phyloP scores from a whole-genome alignment of 768 basidiomycete genomes.

The Lactarius indigo region DNA sequence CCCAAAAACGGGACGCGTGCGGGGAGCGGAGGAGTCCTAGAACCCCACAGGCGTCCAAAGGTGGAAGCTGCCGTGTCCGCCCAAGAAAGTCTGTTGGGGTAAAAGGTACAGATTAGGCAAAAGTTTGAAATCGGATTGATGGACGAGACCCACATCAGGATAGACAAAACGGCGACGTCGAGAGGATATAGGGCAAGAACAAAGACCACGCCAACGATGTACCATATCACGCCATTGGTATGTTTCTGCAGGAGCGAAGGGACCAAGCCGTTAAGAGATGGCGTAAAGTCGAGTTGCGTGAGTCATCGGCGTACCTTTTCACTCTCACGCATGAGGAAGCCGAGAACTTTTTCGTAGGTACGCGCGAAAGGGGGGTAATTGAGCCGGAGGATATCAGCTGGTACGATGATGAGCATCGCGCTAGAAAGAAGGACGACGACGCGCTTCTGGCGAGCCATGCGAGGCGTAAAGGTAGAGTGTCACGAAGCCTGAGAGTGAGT shows the following conservation, averaged over 20 bases:
- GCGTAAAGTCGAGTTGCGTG: not conserved
- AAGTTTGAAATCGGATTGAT: constrained; percentile 3
- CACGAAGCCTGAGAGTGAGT: constrained; percentile 50
- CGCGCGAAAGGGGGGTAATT: constrained; percentile 59
- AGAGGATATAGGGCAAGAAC: constrained; percentile 73
- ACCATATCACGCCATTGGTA: constrained; percentile 89
- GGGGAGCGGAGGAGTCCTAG: constrained; percentile 61
- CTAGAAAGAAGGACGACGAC: constrained; percentile 63
- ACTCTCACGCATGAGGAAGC: constrained; percentile 86
- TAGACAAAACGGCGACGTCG: constrained; percentile 85
- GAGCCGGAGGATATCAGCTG: constrained; percentile 75
- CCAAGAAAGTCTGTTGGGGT: constrained; percentile 76
- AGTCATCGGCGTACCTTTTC: constrained; percentile 55
- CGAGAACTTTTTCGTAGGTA: constrained; percentile 66
- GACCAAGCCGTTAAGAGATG: not conserved
- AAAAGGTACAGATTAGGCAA: constrained; percentile 2
- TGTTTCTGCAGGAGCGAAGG: constrained; percentile 42
- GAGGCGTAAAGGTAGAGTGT: constrained; percentile 55
- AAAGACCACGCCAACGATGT: constrained; percentile 80
- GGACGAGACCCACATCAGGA: constrained; percentile 55
- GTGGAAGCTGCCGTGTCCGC: constrained; percentile 94
- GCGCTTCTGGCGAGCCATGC: constrained; percentile 42
- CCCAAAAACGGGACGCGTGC: constrained; percentile 42
- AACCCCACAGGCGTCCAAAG: constrained; percentile 80
- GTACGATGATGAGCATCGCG: constrained; percentile 62